A percentile compares a stretch with the other conserved stretches of the same genome.
phyloP scores from a whole-genome alignment of 1,284 basidiomycete species.

The Apiotrichum porosum region DNA sequence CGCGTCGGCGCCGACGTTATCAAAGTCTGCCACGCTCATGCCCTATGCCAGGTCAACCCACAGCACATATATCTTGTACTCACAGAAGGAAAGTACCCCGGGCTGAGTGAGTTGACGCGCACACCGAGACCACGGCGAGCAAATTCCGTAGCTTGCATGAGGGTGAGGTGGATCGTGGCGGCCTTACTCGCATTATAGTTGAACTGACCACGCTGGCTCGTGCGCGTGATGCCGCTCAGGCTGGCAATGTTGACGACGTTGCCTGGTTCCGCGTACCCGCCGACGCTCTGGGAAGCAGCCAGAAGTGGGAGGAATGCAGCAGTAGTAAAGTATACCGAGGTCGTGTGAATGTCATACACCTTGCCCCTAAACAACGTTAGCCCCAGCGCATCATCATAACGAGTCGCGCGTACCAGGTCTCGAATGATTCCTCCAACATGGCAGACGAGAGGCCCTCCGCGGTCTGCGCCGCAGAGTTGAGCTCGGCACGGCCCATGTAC shows the following conservation, averaged over 20 bases:
- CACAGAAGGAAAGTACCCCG: constrained; percentile 35
- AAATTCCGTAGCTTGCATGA: constrained; percentile 29
- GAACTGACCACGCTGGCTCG: constrained; percentile 7
- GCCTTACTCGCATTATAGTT: constrained; percentile 20
- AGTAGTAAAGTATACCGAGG: constrained; percentile 44
- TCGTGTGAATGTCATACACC: constrained; percentile 42
- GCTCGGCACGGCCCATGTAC: constrained; percentile 26
- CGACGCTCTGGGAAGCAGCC: constrained; percentile 35
- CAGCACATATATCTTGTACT: too few relatives aligned
- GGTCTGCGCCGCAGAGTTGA: constrained; percentile 37
- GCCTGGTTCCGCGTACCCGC: constrained; percentile 36
- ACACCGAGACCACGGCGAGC: constrained; percentile 21
- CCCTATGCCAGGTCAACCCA: too few relatives aligned
- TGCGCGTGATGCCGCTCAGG: constrained; percentile 7
- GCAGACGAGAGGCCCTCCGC: constrained; percentile 38
- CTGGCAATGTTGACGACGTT: constrained; percentile 45
- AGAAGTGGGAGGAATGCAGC: constrained; percentile 48
- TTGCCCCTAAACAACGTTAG: too few relatives aligned
- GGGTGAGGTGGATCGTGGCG: constrained; percentile 22
- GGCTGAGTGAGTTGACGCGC: constrained; percentile 26
- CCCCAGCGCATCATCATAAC: too few relatives aligned
- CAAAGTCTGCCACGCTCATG: constrained; percentile 36
- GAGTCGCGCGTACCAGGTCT: constrained; percentile 35
- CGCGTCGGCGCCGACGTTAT: constrained; percentile 13
- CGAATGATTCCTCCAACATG: constrained; percentile 44